Conservation (phyloP, 2,329 filamentous ascomycete genomes). For the Ophiostoma pallidulum region DNA sequence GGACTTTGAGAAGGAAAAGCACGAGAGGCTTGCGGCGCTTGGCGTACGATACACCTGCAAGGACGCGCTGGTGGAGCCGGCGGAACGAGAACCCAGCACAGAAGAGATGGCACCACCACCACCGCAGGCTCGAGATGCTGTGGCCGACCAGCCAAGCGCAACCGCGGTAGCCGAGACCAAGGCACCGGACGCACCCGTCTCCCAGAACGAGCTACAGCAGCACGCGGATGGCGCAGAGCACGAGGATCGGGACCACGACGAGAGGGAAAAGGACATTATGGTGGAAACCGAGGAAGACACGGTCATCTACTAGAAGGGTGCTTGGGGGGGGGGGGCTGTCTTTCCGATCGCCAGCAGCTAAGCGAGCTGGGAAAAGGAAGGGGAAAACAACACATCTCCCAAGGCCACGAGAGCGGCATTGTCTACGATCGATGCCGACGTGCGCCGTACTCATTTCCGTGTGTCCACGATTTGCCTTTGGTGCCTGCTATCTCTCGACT, state of each 20-base stretch:
- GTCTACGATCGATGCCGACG: neutral
- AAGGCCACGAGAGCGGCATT: too few relatives aligned
- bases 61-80: neutral
- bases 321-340: too few relatives aligned
- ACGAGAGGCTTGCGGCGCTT: conserved; percentile 31
- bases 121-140: neutral
- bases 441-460: neutral
- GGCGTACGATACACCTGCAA: conserved; percentile 18
- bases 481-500: neutral
- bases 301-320: conserved; percentile 64
- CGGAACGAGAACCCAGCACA: neutral
- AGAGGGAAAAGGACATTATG: conserved; percentile 70
- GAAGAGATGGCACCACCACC: neutral
- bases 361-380: too few relatives aligned
- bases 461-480: neutral
- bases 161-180: conserved; percentile 19
- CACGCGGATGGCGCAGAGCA: neutral
- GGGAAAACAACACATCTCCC: too few relatives aligned
- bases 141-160: conserved; percentile 7
- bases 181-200: too few relatives aligned
- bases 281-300: conserved; percentile 82
- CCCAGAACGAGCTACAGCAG: too few relatives aligned
- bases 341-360: too few relatives aligned
- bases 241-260: conserved; percentile 37
- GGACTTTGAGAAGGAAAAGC: conserved; percentile 47